Percentiles rank a stretch among this genome's conserved stretches.
Conservation (phyloP, 2,329 filamentous ascomycete genomes). For the Madurella mycetomatis region DNA sequence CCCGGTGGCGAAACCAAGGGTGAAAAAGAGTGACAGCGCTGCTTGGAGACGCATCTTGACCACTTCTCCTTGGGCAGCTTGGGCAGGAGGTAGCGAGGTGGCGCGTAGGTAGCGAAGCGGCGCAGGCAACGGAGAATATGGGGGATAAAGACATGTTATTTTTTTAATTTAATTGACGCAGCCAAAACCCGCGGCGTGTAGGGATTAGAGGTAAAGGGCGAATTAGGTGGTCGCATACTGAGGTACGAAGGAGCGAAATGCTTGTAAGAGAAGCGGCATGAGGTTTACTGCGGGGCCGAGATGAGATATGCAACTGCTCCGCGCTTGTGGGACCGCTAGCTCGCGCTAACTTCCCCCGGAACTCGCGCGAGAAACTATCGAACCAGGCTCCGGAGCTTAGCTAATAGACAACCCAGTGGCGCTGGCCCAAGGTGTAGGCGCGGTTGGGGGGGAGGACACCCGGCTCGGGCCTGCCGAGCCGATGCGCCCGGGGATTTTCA, state of each 20-base stretch:
- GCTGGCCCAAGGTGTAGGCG: too few relatives aligned
- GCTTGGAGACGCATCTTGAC: constrained; percentile 11
- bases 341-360: too few relatives aligned
- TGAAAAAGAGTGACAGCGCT: constrained; percentile 4
- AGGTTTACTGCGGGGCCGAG: background rate
- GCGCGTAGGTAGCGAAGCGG: background rate
- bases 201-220: background rate
- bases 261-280: background rate
- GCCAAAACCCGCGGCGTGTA: background rate
- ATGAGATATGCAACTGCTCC: too few relatives aligned
- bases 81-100: background rate
- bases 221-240: background rate
- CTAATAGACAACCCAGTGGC: too few relatives aligned
- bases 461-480: too few relatives aligned
- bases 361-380: too few relatives aligned
- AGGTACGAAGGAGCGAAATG: background rate
- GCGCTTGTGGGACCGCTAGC: too few relatives aligned
- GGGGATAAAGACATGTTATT: background rate
- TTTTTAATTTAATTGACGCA: background rate
- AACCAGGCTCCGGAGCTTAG: too few relatives aligned
- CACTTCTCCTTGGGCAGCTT: background rate
- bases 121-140: background rate
- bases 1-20: background rate
- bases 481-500: too few relatives aligned
- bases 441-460: too few relatives aligned